A percentile compares a stretch with the other conserved stretches of the same genome.
phyloP scores from a whole-genome alignment of 2,329 filamentous ascomycete genomes.

The Monosporascus sp. region DNA sequence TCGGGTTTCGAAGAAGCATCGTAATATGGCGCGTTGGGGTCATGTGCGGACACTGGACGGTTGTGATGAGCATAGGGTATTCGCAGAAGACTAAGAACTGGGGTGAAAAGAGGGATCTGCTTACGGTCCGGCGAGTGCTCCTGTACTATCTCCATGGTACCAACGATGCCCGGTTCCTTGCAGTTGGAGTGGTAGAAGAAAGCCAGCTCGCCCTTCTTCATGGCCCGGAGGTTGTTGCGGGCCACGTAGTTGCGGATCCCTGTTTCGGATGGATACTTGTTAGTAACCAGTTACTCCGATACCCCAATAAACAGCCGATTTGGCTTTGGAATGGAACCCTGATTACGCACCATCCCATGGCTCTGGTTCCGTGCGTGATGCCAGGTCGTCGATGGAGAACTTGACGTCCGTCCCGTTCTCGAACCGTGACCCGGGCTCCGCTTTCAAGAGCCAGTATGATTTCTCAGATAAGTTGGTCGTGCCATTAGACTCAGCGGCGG shows the following conservation, averaged over 20 bases:
- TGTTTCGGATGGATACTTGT: slow-evolving; percentile 5
- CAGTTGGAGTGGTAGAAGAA: slow-evolving; percentile 98
- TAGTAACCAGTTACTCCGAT: neutral
- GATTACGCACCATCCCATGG: slow-evolving; percentile 76
- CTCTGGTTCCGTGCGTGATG: slow-evolving; percentile 68
- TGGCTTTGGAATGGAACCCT: neutral
- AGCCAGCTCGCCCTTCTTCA: slow-evolving; percentile 86
- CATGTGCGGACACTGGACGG: slow-evolving; percentile 61
- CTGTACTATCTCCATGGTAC: slow-evolving; percentile 81
- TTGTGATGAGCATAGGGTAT: slow-evolving; percentile 6
- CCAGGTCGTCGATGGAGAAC: slow-evolving; percentile 91
- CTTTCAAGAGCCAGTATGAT: slow-evolving; percentile 77
- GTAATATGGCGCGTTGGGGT: slow-evolving; percentile 73
- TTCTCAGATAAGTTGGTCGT: slow-evolving; percentile 10
- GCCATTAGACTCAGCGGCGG: slow-evolving; percentile 6
- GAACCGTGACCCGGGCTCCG: slow-evolving; percentile 79
- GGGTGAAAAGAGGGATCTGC: slow-evolving; percentile 20
- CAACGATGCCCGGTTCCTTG: slow-evolving; percentile 82
- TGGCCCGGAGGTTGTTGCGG: slow-evolving; percentile 82
- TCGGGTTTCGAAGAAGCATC: slow-evolving; percentile 68
- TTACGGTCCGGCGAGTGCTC: slow-evolving; percentile 77
- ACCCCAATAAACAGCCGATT: neutral
- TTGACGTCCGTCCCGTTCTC: slow-evolving; percentile 85
- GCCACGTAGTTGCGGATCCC: slow-evolving; percentile 45
- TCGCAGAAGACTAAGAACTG: neutral